Conservation (phyloP, 2,329 filamentous ascomycete genomes). For the Fusarium oxysporum region DNA sequence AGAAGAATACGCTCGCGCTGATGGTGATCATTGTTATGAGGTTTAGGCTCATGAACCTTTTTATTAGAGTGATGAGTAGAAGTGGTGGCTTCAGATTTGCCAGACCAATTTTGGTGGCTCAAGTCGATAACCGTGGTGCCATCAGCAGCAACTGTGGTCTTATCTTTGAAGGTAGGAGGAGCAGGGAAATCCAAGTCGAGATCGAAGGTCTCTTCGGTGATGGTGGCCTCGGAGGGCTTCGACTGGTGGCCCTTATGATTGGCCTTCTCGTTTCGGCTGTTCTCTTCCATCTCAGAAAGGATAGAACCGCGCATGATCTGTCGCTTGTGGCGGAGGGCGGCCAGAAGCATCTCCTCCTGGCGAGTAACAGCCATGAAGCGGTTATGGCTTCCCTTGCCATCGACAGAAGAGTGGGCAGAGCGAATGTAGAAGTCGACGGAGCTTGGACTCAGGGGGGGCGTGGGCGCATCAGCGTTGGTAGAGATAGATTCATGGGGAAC, state of each 20-base stretch:
- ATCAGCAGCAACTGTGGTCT: slow-evolving; percentile 41
- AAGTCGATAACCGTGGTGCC: slow-evolving; percentile 43
- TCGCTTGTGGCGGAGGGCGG: slow-evolving; percentile 67
- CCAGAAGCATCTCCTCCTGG: slow-evolving; percentile 69
- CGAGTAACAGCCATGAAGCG: slow-evolving; percentile 69
- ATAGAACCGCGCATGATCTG: slow-evolving; percentile 64
- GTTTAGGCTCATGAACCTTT: slow-evolving; percentile 19
- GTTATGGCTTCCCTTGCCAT: slow-evolving; percentile 46
- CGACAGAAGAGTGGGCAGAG: slow-evolving; percentile 53
- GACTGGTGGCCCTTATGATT: slow-evolving; percentile 41
- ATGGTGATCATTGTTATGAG: slow-evolving; percentile 21
- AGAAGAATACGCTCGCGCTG: slow-evolving; percentile 45
- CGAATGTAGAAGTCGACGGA: slow-evolving; percentile 63
- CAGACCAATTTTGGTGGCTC: slow-evolving; percentile 19
- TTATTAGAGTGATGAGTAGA: slow-evolving; percentile 20
- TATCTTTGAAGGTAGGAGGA: slow-evolving; percentile 47
- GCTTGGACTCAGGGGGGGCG: slow-evolving; percentile 64
- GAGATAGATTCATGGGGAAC: slow-evolving; percentile 40
- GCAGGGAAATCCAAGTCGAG: slow-evolving; percentile 53
- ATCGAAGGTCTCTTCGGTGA: slow-evolving; percentile 48
- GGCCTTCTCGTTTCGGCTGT: slow-evolving; percentile 14
- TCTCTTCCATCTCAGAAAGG: slow-evolving; percentile 57
- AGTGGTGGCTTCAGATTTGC: not conserved
- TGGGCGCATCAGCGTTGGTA: slow-evolving; percentile 55
- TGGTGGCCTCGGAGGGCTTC: slow-evolving; percentile 48